Evolutionary conservation across 805 yeast genomes (phyloP), one percentile per base, ranked within the genome.

Genomic region (Saturnispora silvae): DNA sequence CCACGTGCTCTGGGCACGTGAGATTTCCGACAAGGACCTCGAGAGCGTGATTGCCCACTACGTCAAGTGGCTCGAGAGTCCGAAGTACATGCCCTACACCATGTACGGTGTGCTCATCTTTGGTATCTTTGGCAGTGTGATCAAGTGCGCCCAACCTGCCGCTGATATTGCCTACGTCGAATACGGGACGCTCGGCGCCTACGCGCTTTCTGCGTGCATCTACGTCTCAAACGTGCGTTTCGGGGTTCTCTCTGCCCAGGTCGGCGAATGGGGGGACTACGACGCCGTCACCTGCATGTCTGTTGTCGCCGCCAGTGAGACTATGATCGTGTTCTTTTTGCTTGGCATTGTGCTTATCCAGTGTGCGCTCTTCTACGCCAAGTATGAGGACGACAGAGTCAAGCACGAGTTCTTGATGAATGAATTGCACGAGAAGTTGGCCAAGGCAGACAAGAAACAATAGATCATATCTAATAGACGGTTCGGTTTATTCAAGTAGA

Each of bases 251-350:
- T 73, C 87, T 40, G 73, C 84, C 38, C 49, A 75, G 20, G 59
- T 70, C 40, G 87, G 86, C 31, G 66, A 75, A 42, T 89, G 97
- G 97, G 97, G 96, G 47, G 97, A 89, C 35, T 95, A 92, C 35
- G 83, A 82, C 51, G 75, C 72, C 55, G 67, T 68, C 43, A 83
- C 94, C 17, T 97, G 97, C 22, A 61, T 89, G 51, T 84, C 83
- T 46, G 95, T 92, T 28, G 73, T 92, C 52, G 96, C 92, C 28
- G 96, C 97, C 4, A 77, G 92, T 20, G 79, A 80, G 59, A 70
- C 80, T 27, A 78, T 89, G 67, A 67, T 83, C 47, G 73, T 81
- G 7, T 56, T 84, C 37, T 65, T 81, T 14, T 63, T 87, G 36
- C 53, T 74, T 17, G 96, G 96, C 46, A 81, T 86, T n/a, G 60